These are phyloP conservation scores for Hypoxylon fragiforme DNA, from an alignment of 495 filamentous ascomycete species.

Conservation along the genomic window DNA sequence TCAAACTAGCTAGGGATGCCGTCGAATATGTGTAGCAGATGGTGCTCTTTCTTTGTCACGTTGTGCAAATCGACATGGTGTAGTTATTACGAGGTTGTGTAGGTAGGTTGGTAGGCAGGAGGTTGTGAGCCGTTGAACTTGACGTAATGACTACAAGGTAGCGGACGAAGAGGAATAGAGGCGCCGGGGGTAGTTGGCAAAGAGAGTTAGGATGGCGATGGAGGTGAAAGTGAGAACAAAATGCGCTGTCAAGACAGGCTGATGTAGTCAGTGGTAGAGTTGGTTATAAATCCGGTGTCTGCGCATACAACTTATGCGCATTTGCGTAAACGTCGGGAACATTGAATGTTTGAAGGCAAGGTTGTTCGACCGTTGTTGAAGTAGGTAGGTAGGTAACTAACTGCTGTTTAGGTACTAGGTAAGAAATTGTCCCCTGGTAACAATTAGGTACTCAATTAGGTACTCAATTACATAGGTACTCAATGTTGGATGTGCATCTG, in stretches of 20 bases:
- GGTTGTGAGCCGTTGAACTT: background rate
- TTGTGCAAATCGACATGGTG: slow-evolving; percentile 16
- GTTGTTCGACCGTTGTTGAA: too few relatives aligned
- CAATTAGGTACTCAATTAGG: too few relatives aligned
- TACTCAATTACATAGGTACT: too few relatives aligned
- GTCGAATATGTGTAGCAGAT: background rate
- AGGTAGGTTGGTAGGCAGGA: background rate
- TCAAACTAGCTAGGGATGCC: background rate
- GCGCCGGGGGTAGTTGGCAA: background rate
- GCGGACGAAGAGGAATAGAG: background rate
- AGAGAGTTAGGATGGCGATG: background rate
- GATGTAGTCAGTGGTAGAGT: background rate
- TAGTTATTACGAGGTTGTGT: too few relatives aligned
- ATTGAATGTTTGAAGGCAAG: too few relatives aligned
- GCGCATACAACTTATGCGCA: slow-evolving; percentile 26
- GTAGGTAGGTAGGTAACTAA: too few relatives aligned
- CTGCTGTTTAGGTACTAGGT: background rate
- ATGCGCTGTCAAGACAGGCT: slow-evolving; percentile 3
- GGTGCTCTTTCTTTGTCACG: slow-evolving; percentile 5
- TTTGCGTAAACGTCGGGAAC: slow-evolving; percentile 18
- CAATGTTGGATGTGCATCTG: too few relatives aligned
- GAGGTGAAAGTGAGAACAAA: background rate
- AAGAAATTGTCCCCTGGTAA: too few relatives aligned
- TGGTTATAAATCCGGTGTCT: slow-evolving; percentile 7
- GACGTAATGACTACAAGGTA: slow-evolving; percentile 4